Percentiles rank a stretch among this genome's conserved stretches.
Evolutionary conservation across 2,329 filamentous ascomycete species (phyloP).

Genomic region (Thielaviopsis musarum): DNA sequence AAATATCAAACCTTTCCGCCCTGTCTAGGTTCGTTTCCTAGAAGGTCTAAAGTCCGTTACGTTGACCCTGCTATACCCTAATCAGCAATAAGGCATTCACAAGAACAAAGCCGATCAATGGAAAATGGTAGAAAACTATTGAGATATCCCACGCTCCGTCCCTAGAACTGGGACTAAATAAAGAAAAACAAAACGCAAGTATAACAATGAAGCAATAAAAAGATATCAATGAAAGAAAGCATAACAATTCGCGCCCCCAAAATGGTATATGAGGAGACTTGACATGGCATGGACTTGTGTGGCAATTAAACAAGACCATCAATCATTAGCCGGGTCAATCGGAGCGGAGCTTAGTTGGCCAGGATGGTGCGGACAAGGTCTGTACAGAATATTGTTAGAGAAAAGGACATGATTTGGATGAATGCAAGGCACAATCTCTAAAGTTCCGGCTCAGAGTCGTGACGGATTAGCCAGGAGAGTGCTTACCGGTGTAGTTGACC

Average conservation of each 20-base stretch:
- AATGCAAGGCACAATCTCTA: neutral
- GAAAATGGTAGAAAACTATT: neutral
- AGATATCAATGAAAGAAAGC: conserved; percentile 6
- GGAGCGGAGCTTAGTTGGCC: conserved; percentile 44
- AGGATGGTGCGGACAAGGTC: conserved; percentile 77
- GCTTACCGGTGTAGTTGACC: conserved; percentile 87
- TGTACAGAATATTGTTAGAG: conserved; percentile 19
- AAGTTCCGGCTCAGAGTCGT: neutral
- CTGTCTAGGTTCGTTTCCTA: neutral
- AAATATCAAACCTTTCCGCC: neutral
- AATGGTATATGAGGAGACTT: neutral
- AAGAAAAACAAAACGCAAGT: neutral
- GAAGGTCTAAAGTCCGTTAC: too few species aligned
- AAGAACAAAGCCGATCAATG: neutral
- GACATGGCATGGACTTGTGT: too few species aligned
- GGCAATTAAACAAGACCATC: neutral
- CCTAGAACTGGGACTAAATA: neutral
- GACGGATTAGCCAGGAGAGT: conserved; percentile 8
- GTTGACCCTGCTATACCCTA: too few species aligned
- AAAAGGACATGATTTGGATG: neutral
- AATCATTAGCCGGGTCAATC: conserved; percentile 3
- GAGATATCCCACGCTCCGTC: neutral
- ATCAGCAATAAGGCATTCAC: neutral
- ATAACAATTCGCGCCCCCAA: conserved; percentile 11
- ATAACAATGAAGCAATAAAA: neutral